phyloP scores from a whole-genome alignment of 2,329 filamentous ascomycete species.

The Colletotrichum sp. region DNA sequence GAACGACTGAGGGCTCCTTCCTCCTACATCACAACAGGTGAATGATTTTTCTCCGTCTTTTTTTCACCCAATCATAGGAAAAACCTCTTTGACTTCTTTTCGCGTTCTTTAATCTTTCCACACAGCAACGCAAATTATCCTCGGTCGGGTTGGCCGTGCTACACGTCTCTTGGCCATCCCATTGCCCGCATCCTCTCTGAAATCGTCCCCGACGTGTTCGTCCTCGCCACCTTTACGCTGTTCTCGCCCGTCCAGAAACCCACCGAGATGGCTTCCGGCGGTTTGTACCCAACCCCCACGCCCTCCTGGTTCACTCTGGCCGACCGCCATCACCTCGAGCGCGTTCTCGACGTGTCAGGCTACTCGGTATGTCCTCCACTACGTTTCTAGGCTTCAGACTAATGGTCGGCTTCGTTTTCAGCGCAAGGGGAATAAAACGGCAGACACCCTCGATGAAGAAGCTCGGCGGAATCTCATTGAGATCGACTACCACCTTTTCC shows the following conservation, averaged over 20 bases:
- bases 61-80: background rate
- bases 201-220: background rate
- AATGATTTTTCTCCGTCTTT: background rate
- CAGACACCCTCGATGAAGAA: background rate
- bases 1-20: background rate
- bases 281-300: background rate
- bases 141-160: background rate
- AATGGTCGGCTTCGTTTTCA: background rate
- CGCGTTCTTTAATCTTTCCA: background rate
- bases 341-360: background rate
- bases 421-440: background rate
- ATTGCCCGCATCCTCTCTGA: background rate
- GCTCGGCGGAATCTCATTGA: background rate
- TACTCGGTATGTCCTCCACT: background rate
- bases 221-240: background rate
- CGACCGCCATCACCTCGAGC: background rate
- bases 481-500: slow-evolving; percentile 11
- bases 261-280: background rate
- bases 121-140: background rate
- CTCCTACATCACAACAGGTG: background rate
- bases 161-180: background rate
- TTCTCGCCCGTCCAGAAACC: background rate
- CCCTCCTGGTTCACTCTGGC: background rate
- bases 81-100: background rate
- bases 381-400: background rate